A percentile compares a stretch with the other conserved stretches of the same genome.
phyloP scores from a whole-genome alignment of 202 grass and related monocot species.

The Dendrocalamus latiflorus region DNA sequence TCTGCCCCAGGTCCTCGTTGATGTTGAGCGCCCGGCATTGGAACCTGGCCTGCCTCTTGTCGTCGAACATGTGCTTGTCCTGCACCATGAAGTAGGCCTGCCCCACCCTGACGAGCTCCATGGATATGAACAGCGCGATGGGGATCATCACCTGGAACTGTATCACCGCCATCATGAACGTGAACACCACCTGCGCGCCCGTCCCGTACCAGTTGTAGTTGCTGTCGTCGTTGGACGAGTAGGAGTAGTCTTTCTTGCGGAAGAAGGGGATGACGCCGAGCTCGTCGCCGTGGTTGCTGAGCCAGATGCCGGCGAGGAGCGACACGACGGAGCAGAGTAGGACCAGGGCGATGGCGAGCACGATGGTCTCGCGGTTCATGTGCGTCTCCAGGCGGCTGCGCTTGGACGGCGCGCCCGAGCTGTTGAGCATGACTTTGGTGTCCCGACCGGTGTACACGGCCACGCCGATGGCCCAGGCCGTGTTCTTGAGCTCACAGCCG shows the following conservation, averaged over 20 bases:
- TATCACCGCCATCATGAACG: constrained; percentile 71
- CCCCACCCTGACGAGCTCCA: constrained; percentile 72
- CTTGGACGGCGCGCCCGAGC: constrained; percentile 81
- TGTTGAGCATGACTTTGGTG: constrained; percentile 98
- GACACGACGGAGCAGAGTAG: constrained; percentile 50
- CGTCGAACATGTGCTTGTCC: constrained; percentile 61
- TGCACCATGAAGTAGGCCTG: constrained; percentile 92
- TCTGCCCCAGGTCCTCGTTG: constrained; percentile 95
- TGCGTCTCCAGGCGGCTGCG: constrained; percentile 74
- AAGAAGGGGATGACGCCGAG: constrained; percentile 61
- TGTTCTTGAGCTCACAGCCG: constrained; percentile 94
- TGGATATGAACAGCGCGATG: constrained; percentile 83
- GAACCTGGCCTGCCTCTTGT: constrained; percentile 41
- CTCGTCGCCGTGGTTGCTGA: constrained; percentile 37
- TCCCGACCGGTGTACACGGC: constrained; percentile 87
- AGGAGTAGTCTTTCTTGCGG: constrained; percentile 53
- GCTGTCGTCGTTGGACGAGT: neutral
- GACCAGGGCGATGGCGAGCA: constrained; percentile 41
- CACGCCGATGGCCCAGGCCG: constrained; percentile 59
- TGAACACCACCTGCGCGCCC: constrained; percentile 56
- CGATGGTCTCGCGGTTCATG: constrained; percentile 76
- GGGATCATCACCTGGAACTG: constrained; percentile 80
- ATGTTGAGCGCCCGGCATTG: constrained; percentile 92
- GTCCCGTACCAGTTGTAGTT: constrained; percentile 68
- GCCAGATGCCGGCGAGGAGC: constrained; percentile 67